A percentile compares a stretch with the other conserved stretches of the same genome.
phyloP scores from a whole-genome alignment of 305 asterid genomes.

The Plantago coronopus region DNA sequence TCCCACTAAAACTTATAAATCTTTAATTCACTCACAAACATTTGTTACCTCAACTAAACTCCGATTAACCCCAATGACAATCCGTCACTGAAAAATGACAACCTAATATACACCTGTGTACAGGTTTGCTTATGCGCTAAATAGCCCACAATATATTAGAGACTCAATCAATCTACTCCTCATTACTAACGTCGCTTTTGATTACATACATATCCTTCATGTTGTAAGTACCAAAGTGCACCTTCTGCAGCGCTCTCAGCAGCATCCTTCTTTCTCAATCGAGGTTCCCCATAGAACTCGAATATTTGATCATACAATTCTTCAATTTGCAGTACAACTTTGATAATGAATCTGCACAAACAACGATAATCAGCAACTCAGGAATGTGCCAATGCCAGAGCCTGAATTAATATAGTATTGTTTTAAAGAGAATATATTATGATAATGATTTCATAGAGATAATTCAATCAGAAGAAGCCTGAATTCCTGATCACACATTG shows the following conservation, averaged over 20 bases:
- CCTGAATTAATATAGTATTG: background rate
- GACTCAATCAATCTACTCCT: background rate
- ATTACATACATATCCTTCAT: constrained; percentile 46
- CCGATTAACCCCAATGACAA: no score
- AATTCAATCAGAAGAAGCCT: background rate
- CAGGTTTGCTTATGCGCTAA: background rate
- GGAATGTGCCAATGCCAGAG: background rate
- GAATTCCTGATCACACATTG: no score
- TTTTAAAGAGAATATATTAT: background rate
- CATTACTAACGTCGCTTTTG: constrained; percentile 14
- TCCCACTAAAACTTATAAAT: no score
- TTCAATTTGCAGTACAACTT: constrained; percentile 50
- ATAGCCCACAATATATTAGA: no score
- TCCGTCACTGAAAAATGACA: no score
- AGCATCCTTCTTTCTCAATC: constrained; percentile 70
- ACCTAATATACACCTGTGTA: constrained; percentile 14
- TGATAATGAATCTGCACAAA: constrained; percentile 56
- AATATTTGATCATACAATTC: constrained; percentile 36
- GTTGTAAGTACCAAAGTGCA: constrained; percentile 67
- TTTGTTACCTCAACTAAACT: no score
- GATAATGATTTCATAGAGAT: background rate
- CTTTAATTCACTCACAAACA: no score
- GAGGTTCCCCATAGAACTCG: constrained; percentile 63
- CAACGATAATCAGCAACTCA: background rate
- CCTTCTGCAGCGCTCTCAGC: constrained; percentile 84